Base-by-base conservation (phyloP, 2,329 filamentous ascomycete species). In the Cladosporium halotolerans region DNA sequence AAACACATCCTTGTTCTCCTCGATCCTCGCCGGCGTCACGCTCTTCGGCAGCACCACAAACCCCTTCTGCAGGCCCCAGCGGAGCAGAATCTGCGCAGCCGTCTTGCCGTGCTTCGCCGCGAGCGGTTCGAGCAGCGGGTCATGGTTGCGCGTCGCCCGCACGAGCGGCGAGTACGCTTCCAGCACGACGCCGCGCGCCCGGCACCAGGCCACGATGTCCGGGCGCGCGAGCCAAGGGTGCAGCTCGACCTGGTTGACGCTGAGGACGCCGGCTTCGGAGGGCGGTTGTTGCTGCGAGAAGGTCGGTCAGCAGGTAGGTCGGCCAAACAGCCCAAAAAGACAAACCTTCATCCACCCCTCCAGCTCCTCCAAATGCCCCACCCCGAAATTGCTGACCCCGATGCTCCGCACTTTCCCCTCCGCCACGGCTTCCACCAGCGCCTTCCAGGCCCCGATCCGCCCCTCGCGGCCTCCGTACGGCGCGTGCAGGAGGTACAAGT, bases 181-280 rank as follows among this genome's bases (percentile, higher is more conserved):
- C 18, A 76, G 60, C 4, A 78, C 50, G 1, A 78, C 67, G 32
- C 66, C 70, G 51, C 74, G 68, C 68, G 84, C 76, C 58, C 76
- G 69, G 62, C 86, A 87, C 89, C 90, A 96, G 44, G 80, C 74
- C 8, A 84, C 83, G 56, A 96, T 89, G 64, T 96, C 89, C 18
- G 77, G 73, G n/a, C 90, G 78, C 8, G 83, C 78, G 40, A 90
- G 81, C 90, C 89, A 96, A 1, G 91, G 91, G 70, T 96, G 91
- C 9, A 96, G 73, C 72, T 96, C 91, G 71, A 86, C 89, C 71
- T 96, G 91, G 39, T 89, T 90, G 36, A 96, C 86, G 56, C 84
- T 86, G 63, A 96, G 79, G 39, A 88, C 74, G 19, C 88, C 88
- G 3, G 79, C 80, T 60, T 82, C 84, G 9, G 83, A 84, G 54